Conservation (phyloP, 2,329 filamentous ascomycete genomes). For the Ceratocystis ficicola region DNA sequence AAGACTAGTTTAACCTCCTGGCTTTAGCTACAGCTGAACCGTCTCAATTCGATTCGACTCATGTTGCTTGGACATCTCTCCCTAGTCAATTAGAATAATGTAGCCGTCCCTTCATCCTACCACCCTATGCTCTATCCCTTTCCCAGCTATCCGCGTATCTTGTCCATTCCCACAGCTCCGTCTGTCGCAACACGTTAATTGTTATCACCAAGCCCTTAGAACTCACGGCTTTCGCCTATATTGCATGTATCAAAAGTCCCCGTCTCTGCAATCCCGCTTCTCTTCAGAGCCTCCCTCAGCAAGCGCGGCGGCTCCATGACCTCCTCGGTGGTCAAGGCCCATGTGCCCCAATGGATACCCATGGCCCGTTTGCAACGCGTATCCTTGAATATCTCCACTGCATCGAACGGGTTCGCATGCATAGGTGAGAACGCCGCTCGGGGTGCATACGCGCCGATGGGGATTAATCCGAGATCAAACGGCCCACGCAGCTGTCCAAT, state of each 20-base stretch:
- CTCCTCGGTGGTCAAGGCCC: conserved; percentile 75
- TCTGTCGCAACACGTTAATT: too few relatives aligned
- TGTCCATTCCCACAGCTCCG: too few relatives aligned
- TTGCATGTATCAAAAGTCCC: conserved; percentile 73
- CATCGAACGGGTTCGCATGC: conserved; percentile 78
- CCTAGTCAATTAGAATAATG: too few relatives aligned
- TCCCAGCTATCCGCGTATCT: too few relatives aligned
- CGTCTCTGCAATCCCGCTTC: conserved; percentile 53
- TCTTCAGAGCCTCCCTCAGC: conserved; percentile 58
- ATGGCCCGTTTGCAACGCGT: conserved; percentile 66
- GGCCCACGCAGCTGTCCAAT: conserved; percentile 70
- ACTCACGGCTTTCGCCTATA: conserved; percentile 73
- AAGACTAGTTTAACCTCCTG: neutral
- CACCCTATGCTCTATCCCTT: too few relatives aligned
- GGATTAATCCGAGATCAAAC: conserved; percentile 84
- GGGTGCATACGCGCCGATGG: conserved; percentile 79
- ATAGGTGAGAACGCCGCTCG: conserved; percentile 61
- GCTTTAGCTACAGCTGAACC: neutral
- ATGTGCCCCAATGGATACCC: conserved; percentile 88
- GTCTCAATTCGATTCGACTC: too few relatives aligned
- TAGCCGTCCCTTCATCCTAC: too few relatives aligned
- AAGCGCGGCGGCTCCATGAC: conserved; percentile 68
- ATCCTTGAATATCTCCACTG: conserved; percentile 79
- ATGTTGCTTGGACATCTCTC: too few relatives aligned
- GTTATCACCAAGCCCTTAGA: conserved; percentile 32